Conservation (phyloP, 768 basidiomycete species). For the Hemileccinum rubropunctum region DNA sequence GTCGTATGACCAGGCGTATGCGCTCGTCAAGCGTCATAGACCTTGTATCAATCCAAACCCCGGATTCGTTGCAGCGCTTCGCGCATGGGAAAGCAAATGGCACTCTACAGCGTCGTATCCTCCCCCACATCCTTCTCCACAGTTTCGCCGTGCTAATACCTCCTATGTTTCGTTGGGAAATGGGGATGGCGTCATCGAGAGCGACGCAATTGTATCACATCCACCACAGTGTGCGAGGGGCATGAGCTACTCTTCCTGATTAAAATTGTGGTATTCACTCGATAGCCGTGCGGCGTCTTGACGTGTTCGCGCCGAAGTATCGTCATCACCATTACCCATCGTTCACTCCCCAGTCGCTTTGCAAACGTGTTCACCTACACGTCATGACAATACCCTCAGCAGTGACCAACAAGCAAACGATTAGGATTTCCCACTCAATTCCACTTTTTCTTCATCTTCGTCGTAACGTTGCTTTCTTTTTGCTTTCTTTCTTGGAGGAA, state of each 20-base stretch:
- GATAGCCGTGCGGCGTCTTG: too few species aligned
- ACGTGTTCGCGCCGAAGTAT: not conserved
- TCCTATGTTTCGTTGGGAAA: conserved; percentile 15
- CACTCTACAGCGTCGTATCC: conserved; percentile 9
- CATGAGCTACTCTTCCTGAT: conserved; percentile 23
- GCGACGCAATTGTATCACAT: not conserved
- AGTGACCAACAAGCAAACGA: not conserved
- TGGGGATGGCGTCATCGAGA: not conserved
- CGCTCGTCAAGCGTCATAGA: conserved; percentile 60
- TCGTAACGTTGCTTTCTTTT: not conserved
- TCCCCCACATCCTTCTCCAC: conserved; percentile 9
- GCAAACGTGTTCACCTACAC: too few species aligned
- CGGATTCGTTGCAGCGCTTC: conserved; percentile 63
- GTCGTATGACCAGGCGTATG: conserved; percentile 64
- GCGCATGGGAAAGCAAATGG: conserved; percentile 53
- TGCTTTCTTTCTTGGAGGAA: not conserved
- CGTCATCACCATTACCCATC: not conserved
- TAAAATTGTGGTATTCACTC: not conserved
- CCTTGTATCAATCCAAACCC: conserved; percentile 76
- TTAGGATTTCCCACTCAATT: not conserved
- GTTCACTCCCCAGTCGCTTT: not conserved
- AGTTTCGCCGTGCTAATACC: conserved; percentile 30
- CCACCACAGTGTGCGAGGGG: conserved; percentile 23
- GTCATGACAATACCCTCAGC: not conserved
- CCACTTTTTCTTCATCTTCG: too few species aligned